Evolutionary conservation across 768 basidiomycete genomes (phyloP).

Genomic region (Hysterangium stoloniferum): DNA sequence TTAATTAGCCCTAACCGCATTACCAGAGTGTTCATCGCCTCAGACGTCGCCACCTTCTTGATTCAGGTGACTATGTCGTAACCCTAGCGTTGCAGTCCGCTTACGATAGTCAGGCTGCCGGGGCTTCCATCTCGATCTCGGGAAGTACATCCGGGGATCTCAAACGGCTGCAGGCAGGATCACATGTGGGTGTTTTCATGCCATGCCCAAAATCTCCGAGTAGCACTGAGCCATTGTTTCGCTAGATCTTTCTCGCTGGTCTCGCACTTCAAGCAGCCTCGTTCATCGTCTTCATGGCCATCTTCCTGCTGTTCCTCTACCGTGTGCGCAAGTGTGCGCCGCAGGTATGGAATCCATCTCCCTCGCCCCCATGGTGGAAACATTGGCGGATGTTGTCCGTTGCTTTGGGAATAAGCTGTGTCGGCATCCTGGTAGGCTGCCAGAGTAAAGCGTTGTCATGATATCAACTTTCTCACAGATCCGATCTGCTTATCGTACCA

Average conservation of each 20-base stretch:
- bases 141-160: constrained; percentile 15
- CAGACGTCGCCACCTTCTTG: constrained; percentile 59
- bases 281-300: constrained; percentile 38
- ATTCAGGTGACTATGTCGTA: constrained; percentile 49
- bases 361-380: constrained; percentile 17
- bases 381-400: constrained; percentile 54
- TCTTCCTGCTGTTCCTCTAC: constrained; percentile 42
- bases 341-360: constrained; percentile 28
- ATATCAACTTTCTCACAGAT: constrained; percentile 14
- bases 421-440: constrained; percentile 51
- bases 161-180: constrained; percentile 22
- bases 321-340: constrained; percentile 37
- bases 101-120: constrained; percentile 32
- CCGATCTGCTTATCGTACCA: constrained; percentile 30
- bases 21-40: constrained; percentile 50
- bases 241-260: constrained; percentile 49
- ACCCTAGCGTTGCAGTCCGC: not conserved
- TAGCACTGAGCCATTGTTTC: not conserved
- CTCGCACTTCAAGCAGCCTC: constrained; percentile 49
- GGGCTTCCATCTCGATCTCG: constrained; percentile 40
- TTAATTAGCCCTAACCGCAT: constrained; percentile 41
- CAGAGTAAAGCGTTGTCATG: not conserved
- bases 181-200: constrained; percentile 33
- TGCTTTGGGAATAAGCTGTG: constrained; percentile 45
- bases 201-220: not conserved